These are phyloP conservation scores for Ophiocordyceps sinensis DNA, from an alignment of 2,329 filamentous ascomycete genomes.

Conservation along the genomic window DNA sequence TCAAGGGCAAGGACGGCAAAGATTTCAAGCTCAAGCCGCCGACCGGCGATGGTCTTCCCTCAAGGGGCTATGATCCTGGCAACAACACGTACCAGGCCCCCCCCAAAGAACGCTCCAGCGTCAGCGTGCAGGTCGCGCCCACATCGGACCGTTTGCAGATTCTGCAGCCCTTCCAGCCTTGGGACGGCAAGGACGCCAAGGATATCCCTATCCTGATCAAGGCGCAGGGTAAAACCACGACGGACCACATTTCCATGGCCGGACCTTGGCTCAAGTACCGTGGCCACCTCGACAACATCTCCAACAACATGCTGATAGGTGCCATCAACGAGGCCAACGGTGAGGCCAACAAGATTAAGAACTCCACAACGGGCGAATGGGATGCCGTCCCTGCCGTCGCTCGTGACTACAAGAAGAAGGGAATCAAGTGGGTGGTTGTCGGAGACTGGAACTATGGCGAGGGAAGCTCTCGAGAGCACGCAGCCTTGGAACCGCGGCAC, in stretches of 20 bases:
- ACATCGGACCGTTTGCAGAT: constrained; percentile 78
- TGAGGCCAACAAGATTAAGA: constrained; percentile 90
- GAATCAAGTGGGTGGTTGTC: constrained; percentile 78
- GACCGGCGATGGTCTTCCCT: constrained; percentile 34
- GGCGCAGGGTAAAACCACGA: constrained; percentile 94
- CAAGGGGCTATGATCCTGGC: constrained; percentile 64
- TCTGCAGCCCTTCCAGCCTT: constrained; percentile 78
- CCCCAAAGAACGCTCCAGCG: constrained; percentile 55
- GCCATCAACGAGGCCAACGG: constrained; percentile 84
- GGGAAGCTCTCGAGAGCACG: constrained; percentile 78
- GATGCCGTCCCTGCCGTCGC: constrained; percentile 80
- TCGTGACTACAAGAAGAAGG: constrained; percentile 63
- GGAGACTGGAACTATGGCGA: constrained; percentile 99
- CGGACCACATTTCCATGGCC: constrained; percentile 93
- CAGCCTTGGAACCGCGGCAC: constrained; percentile 80
- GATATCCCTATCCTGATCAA: constrained; percentile 84
- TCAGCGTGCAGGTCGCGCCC: constrained; percentile 58
- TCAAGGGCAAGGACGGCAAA: constrained; percentile 66
- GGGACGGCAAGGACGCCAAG: constrained; percentile 60
- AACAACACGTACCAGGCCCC: constrained; percentile 57
- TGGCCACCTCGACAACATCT: constrained; percentile 95
- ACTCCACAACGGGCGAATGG: constrained; percentile 47
- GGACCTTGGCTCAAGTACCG: constrained; percentile 99
- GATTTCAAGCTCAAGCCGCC: constrained; percentile 77
- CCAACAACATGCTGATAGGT: constrained; percentile 91